Evolutionary conservation across 805 yeast species (phyloP).

Genomic region (Candida ponderosae): DNA sequence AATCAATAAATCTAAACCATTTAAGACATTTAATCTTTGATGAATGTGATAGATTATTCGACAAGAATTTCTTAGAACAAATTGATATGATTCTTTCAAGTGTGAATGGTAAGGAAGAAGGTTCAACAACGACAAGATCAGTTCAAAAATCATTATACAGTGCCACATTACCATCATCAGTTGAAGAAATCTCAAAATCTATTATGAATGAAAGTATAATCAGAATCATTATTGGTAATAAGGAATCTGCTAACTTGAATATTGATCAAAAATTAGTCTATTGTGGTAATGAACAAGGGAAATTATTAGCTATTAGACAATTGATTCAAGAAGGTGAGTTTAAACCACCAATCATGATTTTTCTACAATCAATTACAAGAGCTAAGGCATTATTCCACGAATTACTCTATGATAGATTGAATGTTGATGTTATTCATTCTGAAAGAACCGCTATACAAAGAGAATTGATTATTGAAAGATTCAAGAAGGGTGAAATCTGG

Average conservation of each 20-base stretch:
- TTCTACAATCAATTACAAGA: slow-evolving; percentile 84
- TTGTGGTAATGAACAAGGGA: slow-evolving; percentile 96
- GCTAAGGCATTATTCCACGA: slow-evolving; percentile 96
- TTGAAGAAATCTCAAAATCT: slow-evolving; percentile 78
- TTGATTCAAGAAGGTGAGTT: slow-evolving; percentile 78
- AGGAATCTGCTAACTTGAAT: slow-evolving; percentile 82
- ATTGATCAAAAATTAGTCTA: slow-evolving; percentile 79
- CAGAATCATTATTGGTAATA: slow-evolving; percentile 84
- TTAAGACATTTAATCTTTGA: slow-evolving; percentile 82
- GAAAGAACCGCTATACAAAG: slow-evolving; percentile 88
- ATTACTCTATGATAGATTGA: slow-evolving; percentile 80
- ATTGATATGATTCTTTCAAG: slow-evolving; percentile 74
- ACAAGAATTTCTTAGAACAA: slow-evolving; percentile 80
- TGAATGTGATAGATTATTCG: slow-evolving; percentile 93
- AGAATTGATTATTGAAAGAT: slow-evolving; percentile 73
- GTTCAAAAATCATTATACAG: slow-evolving; percentile 78
- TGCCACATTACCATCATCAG: slow-evolving; percentile 91
- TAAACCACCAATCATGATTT: slow-evolving; percentile 88
- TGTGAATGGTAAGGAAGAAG: slow-evolving; percentile 28
- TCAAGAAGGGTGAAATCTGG: slow-evolving; percentile 90
- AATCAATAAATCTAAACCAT: slow-evolving; percentile 47
- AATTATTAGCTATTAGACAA: slow-evolving; percentile 83
- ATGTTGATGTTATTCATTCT: slow-evolving; percentile 94
- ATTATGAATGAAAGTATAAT: slow-evolving; percentile 77
- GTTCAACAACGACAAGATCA: slow-evolving; percentile 30